Conservation (phyloP, 1,284 basidiomycete species). For the Cystobasidium pallidum region DNA sequence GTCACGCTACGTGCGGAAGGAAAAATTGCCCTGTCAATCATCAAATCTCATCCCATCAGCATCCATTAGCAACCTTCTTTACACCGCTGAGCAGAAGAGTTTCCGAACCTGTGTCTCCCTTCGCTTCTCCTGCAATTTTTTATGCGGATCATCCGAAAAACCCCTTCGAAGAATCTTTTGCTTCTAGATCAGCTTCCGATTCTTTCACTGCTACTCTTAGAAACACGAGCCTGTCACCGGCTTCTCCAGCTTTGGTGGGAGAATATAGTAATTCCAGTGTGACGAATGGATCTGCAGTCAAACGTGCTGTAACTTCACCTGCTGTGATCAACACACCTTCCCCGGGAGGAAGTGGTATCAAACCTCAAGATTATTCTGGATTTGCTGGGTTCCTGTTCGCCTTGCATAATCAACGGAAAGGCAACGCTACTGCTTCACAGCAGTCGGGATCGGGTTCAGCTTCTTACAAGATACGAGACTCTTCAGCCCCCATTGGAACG, state of each 20-base stretch:
- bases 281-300: background rate
- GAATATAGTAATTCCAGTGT: background rate
- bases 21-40: constrained; percentile 30
- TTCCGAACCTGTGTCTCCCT: constrained; percentile 34
- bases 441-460: background rate
- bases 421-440: background rate
- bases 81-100: constrained; percentile 9
- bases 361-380: constrained; percentile 37
- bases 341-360: background rate
- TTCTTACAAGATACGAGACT: background rate
- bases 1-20: constrained; percentile 22
- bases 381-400: constrained; percentile 41
- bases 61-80: constrained; percentile 21
- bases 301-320: constrained; percentile 23
- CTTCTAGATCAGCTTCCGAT: constrained; percentile 2
- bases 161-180: constrained; percentile 36
- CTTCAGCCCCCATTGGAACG: background rate
- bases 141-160: constrained; percentile 9
- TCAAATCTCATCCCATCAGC: background rate
- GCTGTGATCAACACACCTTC: constrained; percentile 6
- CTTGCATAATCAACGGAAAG: constrained; percentile 24
- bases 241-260: background rate
- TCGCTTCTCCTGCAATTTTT: constrained; percentile 31
- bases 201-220: constrained; percentile 14
- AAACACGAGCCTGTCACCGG: background rate